A percentile compares a stretch with the other conserved stretches of the same genome.
phyloP scores from a whole-genome alignment of 305 asterid genomes.

The Rubia occidens region DNA sequence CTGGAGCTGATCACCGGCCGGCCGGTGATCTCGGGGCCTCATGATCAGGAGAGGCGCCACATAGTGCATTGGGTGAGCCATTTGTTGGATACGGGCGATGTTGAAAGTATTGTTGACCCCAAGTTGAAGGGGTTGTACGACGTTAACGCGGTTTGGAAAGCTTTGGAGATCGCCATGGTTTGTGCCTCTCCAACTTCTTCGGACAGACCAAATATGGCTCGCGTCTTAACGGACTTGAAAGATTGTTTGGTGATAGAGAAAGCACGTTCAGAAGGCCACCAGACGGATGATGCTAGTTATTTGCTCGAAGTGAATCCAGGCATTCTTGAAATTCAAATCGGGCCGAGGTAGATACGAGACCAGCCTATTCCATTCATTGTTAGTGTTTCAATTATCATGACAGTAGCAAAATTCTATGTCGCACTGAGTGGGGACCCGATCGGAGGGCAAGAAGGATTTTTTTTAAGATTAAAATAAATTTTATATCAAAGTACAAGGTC shows the following conservation, averaged over 20 bases:
- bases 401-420: too few species aligned
- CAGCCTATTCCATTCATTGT: neutral
- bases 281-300: neutral
- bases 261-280: neutral
- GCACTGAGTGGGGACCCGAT: too few species aligned
- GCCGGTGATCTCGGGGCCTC: constrained; percentile 7
- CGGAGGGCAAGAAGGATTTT: too few species aligned
- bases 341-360: constrained; percentile 8
- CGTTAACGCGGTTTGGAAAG: constrained; percentile 14
- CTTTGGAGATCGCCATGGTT: constrained; percentile 20
- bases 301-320: neutral
- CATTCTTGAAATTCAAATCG: constrained; percentile 1
- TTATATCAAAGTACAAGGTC: too few species aligned
- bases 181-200: constrained; percentile 23
- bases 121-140: constrained; percentile 17
- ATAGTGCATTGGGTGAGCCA: constrained; percentile 15
- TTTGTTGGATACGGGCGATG: constrained; percentile 19
- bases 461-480: too few species aligned
- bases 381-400: too few species aligned
- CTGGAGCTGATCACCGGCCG: constrained; percentile 22
- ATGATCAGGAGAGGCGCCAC: constrained; percentile 3
- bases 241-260: constrained; percentile 9
- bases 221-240: constrained; percentile 16
- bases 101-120: constrained; percentile 19
- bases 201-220: constrained; percentile 28